Base-by-base conservation (phyloP, 345 rosid species). In the Eucalyptus pauciflora region DNA sequence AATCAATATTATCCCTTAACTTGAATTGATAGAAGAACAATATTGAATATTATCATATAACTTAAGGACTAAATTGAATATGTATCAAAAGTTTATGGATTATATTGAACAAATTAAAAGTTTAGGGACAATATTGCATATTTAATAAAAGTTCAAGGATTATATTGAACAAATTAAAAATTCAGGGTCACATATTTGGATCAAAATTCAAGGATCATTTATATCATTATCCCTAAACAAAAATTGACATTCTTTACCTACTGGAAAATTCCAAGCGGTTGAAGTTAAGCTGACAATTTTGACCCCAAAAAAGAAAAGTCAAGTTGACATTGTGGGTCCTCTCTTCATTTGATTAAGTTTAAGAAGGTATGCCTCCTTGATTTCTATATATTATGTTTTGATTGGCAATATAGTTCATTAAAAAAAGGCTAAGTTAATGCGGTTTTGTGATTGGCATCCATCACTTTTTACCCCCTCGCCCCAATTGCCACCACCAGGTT, bases 101-200 rank as follows among this genome's bases (percentile, higher is more conserved):
- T 52, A 52, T 52, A 52, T 7, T 18, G 1, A 52, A 52, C 24
- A 52, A 52, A 52, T 52, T 52, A 1, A 52, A 1, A 52, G 24
- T 52, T 52, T 4, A 20, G 0, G 5, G 10, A 20, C 0, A 4
- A 1, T 24, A 52, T 52, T 20, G 25, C 10, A 52, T 1, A 52
- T 52, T 52, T 52, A 8, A 10, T 52, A 52, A 20, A 52, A 52
- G 0, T 52, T 52, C 5, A 52, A 52, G 10, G 4, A 20, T 52
- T 52, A 52, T 4, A 52, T 20, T 20, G 5, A 52, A 52, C 1
- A 52, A 52, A 52, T 52, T 52, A 52, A 52, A 52, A 52, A 52
- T 52, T 52, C 0, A 52, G 1, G 0, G 10, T 20, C 25, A 20
- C 10, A 52, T 20, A 0, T 52, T 52, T 52, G 25, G 25, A 52